These are phyloP conservation scores for Plicaturopsis crispa DNA, from an alignment of 768 basidiomycete species.

Conservation along the genomic window DNA sequence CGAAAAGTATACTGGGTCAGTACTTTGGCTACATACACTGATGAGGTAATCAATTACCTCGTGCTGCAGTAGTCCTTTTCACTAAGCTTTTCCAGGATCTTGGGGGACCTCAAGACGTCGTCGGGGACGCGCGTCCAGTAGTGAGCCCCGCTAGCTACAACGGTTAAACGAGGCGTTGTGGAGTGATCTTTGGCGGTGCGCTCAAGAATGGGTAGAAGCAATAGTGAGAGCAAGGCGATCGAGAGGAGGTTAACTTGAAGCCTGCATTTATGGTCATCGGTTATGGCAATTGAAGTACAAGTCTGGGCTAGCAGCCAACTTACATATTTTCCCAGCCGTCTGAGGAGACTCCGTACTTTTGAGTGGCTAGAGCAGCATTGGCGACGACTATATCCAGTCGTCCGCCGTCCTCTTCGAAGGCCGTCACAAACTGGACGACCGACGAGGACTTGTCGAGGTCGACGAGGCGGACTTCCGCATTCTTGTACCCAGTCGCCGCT, in stretches of 20 bases:
- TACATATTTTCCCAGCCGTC: conserved; percentile 44
- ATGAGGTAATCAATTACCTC: conserved; percentile 9
- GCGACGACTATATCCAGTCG: conserved; percentile 36
- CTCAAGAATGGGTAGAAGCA: conserved; percentile 22
- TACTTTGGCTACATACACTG: neutral
- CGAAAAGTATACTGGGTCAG: too few relatives aligned
- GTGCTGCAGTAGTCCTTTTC: conserved; percentile 12
- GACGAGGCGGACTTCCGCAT: conserved; percentile 29
- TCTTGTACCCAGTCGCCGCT: conserved; percentile 19
- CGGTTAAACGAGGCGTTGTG: conserved; percentile 15
- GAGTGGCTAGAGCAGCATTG: conserved; percentile 26
- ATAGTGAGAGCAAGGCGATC: conserved; percentile 21
- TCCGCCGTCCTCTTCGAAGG: conserved; percentile 15
- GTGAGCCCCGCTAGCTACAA: conserved; percentile 23
- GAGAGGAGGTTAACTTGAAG: conserved; percentile 28
- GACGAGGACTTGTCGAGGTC: conserved; percentile 35
- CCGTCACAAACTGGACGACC: conserved; percentile 29
- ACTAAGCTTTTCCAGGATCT: conserved; percentile 18
- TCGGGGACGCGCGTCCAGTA: conserved; percentile 11
- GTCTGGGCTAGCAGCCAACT: too few relatives aligned
- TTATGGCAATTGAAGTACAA: too few relatives aligned
- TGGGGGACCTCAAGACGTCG: conserved; percentile 13
- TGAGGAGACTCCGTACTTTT: conserved; percentile 15
- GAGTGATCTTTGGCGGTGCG: conserved; percentile 17
- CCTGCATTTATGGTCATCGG: conserved; percentile 7